Evolutionary conservation across 805 yeast genomes (phyloP), one percentile per base, ranked within the genome.

Genomic region (Yamadazyma takamatsuzukensis): DNA sequence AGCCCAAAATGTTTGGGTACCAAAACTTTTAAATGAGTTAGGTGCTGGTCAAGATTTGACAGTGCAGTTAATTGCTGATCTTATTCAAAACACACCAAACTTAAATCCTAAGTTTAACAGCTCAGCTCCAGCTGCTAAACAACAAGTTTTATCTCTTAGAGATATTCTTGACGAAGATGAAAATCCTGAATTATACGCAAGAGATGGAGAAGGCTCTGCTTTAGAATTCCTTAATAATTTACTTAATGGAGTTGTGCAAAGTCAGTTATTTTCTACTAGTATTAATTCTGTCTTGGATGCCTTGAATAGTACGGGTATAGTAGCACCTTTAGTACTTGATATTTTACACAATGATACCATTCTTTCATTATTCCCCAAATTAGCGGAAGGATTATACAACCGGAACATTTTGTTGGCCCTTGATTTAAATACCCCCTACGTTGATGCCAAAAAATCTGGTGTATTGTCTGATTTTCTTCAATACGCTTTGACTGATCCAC

Each of bases 41-140:
- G 69, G 70, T 16, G 37, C 49, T 18, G 64, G 65, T 6, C 41
- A 59, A 7, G 38, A 44, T 14, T 46, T 60, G 15, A 44, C 63
- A 0, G 48, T 62, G 36, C 43, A 46, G n/a, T 50, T 42, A 34
- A 46, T 64, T 33, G 61, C 60, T 19, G 48, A 56, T 38, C 31
- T 51, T 8, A 48, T 63, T 12, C 37, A 49, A 18, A 47, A 52
- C 34, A 49, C 60, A 18, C 44, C 49, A 29, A 53, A 57, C 34
- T 55, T 59, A 41, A 57, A 53, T 28, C 56, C 60, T 4, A 44
- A 45, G 24, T 31, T 36, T 23, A 37, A 43, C 25, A 32, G 28
- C 13, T 33, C 37, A 16, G 16, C 16, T 9, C 14, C 37, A 11
- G 21, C 27, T 12, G 12, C 28, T 22, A 34, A 41, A 25, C 33